Evolutionary conservation across 179 eudicot genomes (phyloP).

Genomic region (Corrigiola litoralis): DNA sequence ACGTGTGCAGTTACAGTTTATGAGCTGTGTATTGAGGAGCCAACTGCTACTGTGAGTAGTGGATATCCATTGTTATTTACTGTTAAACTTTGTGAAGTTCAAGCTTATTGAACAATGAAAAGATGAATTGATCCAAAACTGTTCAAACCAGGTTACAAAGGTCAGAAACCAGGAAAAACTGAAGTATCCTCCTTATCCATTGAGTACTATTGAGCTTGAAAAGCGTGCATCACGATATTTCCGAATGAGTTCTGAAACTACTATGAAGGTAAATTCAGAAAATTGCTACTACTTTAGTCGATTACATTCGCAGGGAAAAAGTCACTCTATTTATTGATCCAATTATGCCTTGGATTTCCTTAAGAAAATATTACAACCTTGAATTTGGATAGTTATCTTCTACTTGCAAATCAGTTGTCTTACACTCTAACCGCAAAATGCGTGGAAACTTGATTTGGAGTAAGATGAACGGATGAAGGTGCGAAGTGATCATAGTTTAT

Average conservation of each 20-base stretch:
- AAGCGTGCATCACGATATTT: conserved; percentile 96
- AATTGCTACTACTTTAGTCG: conserved; percentile 10
- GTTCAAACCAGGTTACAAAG: conserved; percentile 52
- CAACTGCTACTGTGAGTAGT: conserved; percentile 78
- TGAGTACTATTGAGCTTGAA: conserved; percentile 96
- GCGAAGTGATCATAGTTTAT: not conserved
- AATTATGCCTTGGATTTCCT: not conserved
- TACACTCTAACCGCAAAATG: too few relatives aligned
- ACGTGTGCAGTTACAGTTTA: conserved; percentile 74
- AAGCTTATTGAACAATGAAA: conserved; percentile 3
- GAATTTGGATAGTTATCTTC: too few relatives aligned
- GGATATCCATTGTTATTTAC: not conserved
- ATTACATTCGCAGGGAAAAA: not conserved
- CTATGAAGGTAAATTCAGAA: conserved; percentile 68
- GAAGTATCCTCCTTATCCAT: conserved; percentile 86
- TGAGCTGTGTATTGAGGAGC: conserved; percentile 91
- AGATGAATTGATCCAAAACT: conserved; percentile 9
- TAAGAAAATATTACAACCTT: not conserved
- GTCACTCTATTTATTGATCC: not conserved
- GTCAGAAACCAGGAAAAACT: conserved; percentile 71
- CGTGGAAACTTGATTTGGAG: not conserved
- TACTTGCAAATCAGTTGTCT: too few relatives aligned
- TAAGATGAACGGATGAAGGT: not conserved
- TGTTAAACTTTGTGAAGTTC: not conserved
- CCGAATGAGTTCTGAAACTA: conserved; percentile 81